Base-by-base conservation (phyloP, 306 rosid genomes). In the Pterocarpus santalinus region DNA sequence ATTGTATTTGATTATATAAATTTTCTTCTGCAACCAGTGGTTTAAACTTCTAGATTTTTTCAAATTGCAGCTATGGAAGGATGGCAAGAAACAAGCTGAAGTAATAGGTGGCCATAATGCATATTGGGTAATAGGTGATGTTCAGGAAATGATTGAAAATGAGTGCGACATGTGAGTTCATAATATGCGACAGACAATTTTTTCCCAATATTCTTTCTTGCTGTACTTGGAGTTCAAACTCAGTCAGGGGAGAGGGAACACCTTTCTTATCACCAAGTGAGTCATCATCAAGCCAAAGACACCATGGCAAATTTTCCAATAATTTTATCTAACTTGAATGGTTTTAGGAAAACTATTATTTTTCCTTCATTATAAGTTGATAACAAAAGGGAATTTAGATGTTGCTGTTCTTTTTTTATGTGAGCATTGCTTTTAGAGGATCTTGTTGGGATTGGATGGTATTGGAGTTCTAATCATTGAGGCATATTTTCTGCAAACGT, bases 61-160 rank as follows among this genome's bases (percentile, higher is more conserved):
- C 47, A 11, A 65, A 73, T 87, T 82, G 73, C 97, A 94, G 97
- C 86, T 94, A 33, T 94, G 98, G 97, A 92, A 80, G 86, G 88
- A 91, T 68, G 73, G 94, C 77, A 79, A 86, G 85, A 94, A 91
- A 72, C 90, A 87, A 82, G 92, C 84, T 30, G 97, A 94, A 85
- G 94, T 91, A 73, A 84, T 92, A 1, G 97, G 98, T 56, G 88
- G 92, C 82, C 91, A 92, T 82, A 94, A 91, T 82, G 90, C 91
- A 17, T 80, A 91, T 85, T 81, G 88, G 71, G 93, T 92, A 9
- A 65, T 91, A 47, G 90, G 82, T 60, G 98, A 94, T 81, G 86
- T 94, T 65, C 86, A 82, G 10, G 88, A 85, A 80, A 94, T 94
- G 97, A 90, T 92, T 65, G 97, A 90, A 70, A 85, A 81, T 34